These are phyloP conservation scores for Paramyrothecium roridum DNA, from an alignment of 2,329 filamentous ascomycete genomes.

Conservation along the genomic window DNA sequence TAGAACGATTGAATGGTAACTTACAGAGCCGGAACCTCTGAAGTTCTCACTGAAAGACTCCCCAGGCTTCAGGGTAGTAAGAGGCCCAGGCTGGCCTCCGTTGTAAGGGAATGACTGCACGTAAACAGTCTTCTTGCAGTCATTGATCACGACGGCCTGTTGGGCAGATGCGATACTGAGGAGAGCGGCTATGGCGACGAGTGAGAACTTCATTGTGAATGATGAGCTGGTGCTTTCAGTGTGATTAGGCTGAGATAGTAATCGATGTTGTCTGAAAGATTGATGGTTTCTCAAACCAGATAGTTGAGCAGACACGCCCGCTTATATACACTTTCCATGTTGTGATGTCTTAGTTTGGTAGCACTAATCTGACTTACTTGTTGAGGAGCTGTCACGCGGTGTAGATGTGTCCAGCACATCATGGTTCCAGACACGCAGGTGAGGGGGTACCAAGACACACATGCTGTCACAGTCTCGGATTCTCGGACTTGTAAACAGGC, in stretches of 20 bases:
- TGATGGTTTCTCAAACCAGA: too few species aligned
- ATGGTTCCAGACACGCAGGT: too few species aligned
- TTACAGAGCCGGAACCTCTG: conserved; percentile 29
- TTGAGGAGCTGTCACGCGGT: too few species aligned
- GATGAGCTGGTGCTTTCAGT: background rate
- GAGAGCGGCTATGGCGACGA: conserved; percentile 24
- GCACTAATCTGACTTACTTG: too few species aligned
- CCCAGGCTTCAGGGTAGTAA: conserved; percentile 28
- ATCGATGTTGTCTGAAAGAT: too few species aligned
- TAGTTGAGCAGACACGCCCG: too few species aligned
- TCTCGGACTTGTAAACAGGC: too few species aligned
- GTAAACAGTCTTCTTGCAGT: conserved; percentile 27
- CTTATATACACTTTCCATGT: too few species aligned
- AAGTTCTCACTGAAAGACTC: conserved; percentile 32
- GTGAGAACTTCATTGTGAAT: conserved; percentile 22
- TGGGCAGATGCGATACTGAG: conserved; percentile 28
- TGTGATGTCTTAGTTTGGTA: too few species aligned
- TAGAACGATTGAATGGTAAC: conserved; percentile 6
- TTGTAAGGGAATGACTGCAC: conserved; percentile 34
- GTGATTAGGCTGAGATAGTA: background rate
- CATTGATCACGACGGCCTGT: conserved; percentile 32
- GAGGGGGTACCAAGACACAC: too few species aligned
- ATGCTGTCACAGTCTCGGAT: too few species aligned
- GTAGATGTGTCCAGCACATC: too few species aligned
- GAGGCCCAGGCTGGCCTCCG: conserved; percentile 22